These are phyloP conservation scores for Plasmodium reichenowi DNA, from an alignment of 169 alveolate species.

Conservation along the genomic window DNA sequence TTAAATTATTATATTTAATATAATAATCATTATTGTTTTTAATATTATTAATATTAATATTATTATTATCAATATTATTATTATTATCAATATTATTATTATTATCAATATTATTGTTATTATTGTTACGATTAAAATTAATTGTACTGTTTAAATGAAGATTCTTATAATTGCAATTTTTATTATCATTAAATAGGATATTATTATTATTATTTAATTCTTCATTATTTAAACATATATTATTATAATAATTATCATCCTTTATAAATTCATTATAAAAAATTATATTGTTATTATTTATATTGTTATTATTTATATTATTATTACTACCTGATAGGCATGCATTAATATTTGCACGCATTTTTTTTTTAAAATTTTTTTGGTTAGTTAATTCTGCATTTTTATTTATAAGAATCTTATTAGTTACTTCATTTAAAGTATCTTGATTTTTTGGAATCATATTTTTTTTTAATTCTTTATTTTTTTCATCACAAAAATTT, in stretches of 20 bases:
- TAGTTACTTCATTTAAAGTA: constrained; percentile 12
- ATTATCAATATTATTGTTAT: neutral
- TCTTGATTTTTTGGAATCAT: constrained; percentile 10
- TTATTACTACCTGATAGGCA: neutral
- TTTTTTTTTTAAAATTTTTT: neutral
- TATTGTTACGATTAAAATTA: neutral
- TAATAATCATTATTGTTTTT: neutral
- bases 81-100: neutral
- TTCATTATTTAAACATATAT: neutral
- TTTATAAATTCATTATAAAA: constrained; percentile 12
- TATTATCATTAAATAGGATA: neutral
- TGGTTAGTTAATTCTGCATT: neutral
- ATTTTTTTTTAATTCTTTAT: neutral
- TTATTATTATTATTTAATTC: neutral
- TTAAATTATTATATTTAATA: neutral
- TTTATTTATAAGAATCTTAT: constrained; percentile 6
- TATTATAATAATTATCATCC: constrained; percentile 10
- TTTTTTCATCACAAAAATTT: constrained; percentile 14
- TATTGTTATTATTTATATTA: constrained; percentile 18
- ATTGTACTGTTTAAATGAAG: no score
- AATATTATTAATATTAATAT: neutral
- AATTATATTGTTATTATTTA: constrained; percentile 9
- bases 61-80: constrained; percentile 8
- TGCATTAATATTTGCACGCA: constrained; percentile 16
- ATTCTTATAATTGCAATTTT: no score